phyloP scores from a whole-genome alignment of 345 rosid species.

The Tarenaya hassleriana region DNA sequence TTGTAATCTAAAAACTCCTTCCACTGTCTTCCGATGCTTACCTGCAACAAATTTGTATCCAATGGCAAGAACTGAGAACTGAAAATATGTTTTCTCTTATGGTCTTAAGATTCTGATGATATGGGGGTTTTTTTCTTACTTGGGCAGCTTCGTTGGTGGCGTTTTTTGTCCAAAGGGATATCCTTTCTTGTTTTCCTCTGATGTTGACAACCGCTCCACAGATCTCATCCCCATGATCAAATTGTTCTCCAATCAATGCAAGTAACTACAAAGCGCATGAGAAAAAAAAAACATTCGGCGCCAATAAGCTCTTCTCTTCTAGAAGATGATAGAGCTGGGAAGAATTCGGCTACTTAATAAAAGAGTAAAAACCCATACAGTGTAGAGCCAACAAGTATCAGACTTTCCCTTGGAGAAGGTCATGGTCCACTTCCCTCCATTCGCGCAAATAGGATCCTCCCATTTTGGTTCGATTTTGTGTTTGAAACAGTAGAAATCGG shows the following conservation, averaged over 20 bases:
- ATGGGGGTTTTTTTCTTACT: conserved; percentile 28
- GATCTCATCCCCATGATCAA: conserved; percentile 87
- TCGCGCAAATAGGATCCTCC: conserved; percentile 95
- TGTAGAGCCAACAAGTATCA: conserved; percentile 70
- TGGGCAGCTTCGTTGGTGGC: conserved; percentile 82
- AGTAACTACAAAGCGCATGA: conserved; percentile 36
- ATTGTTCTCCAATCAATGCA: conserved; percentile 94
- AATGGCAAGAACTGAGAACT: background rate
- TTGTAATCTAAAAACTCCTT: conserved; percentile 73
- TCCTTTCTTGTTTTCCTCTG: conserved; percentile 56
- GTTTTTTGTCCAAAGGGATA: conserved; percentile 87
- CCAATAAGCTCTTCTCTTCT: too few species aligned
- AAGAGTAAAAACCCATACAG: conserved; percentile 37
- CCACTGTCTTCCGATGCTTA: conserved; percentile 90
- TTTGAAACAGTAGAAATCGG: conserved; percentile 89
- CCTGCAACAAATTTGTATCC: conserved; percentile 29
- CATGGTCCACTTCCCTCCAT: conserved; percentile 94
- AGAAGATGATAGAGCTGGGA: too few species aligned
- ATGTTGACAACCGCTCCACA: conserved; percentile 89
- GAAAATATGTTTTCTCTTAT: too few species aligned
- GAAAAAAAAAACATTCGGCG: too few species aligned
- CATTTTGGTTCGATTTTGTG: conserved; percentile 82
- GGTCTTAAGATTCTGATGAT: too few species aligned
- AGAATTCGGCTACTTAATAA: background rate
- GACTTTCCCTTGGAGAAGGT: conserved; percentile 43